Conservation (phyloP, 2,329 filamentous ascomycete species). For the Tolypocladium ovalisporum region DNA sequence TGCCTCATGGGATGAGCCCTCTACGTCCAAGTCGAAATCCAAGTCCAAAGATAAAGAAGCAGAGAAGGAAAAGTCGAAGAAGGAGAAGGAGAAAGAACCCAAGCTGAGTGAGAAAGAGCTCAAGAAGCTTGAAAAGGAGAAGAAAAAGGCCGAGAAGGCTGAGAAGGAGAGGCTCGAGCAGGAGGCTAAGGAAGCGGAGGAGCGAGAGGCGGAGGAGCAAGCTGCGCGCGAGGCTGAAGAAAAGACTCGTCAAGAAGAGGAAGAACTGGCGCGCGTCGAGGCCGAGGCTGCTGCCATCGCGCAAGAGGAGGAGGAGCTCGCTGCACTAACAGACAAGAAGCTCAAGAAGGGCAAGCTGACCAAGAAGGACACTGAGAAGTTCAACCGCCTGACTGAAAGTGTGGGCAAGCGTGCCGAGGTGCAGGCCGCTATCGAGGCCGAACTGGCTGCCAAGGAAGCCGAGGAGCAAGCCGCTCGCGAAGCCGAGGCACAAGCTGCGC, state of each 20-base stretch:
- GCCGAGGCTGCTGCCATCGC: conserved; percentile 11
- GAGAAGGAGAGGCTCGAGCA: conserved; percentile 19
- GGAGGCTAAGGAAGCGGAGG: conserved; percentile 13
- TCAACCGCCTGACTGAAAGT: conserved; percentile 23
- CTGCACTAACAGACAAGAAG: conserved; percentile 34
- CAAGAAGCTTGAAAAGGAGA: conserved; percentile 39
- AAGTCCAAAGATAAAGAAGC: conserved; percentile 29
- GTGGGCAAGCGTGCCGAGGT: conserved; percentile 23
- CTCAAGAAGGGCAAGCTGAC: conserved; percentile 33
- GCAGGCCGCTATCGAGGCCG: conserved; percentile 15
- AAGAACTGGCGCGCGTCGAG: conserved; percentile 14
- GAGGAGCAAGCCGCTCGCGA: conserved; percentile 28
- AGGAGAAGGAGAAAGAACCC: conserved; percentile 23
- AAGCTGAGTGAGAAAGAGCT: conserved; percentile 39
- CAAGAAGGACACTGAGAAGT: conserved; percentile 35
- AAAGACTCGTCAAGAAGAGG: conserved; percentile 15
- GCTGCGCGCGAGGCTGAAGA: conserved; percentile 16
- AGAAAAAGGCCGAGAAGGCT: conserved; percentile 30
- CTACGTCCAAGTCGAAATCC: conserved; percentile 20
- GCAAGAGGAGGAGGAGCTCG: conserved; percentile 26
- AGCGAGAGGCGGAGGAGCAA: conserved; percentile 19
- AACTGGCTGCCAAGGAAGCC: conserved; percentile 19
- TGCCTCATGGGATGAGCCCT: conserved; percentile 23
- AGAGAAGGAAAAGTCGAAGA: conserved; percentile 26
- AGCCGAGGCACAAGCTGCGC: conserved; percentile 9